phyloP scores from a whole-genome alignment of 306 rosid species.

The Mimosa pudica region DNA sequence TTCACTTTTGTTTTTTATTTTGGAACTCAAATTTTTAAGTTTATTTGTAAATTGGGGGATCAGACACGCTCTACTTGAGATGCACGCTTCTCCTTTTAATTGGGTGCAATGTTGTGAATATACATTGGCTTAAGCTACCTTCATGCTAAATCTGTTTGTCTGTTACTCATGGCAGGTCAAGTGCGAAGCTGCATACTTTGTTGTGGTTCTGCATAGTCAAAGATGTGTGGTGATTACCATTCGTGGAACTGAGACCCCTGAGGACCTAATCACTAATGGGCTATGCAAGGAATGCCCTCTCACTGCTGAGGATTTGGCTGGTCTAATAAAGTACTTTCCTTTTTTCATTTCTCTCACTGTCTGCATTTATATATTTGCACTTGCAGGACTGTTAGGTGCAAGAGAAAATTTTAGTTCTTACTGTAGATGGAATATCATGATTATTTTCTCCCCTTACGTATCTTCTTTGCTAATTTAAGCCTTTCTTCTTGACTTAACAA shows the following conservation, averaged over 20 bases:
- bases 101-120: slow-evolving; percentile 14
- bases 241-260: slow-evolving; percentile 97
- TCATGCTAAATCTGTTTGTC: slow-evolving; percentile 21
- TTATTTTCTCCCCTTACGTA: not conserved
- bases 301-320: slow-evolving; percentile 77
- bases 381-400: slow-evolving; percentile 21
- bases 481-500: not conserved
- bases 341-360: slow-evolving; percentile 25
- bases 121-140: not conserved
- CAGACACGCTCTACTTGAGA: slow-evolving; percentile 14
- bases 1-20: not conserved
- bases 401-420: slow-evolving; percentile 18
- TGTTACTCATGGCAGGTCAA: slow-evolving; percentile 57
- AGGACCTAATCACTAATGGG: slow-evolving; percentile 90
- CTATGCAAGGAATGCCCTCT: slow-evolving; percentile 76
- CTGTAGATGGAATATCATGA: not conserved
- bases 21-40: slow-evolving; percentile 8
- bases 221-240: slow-evolving; percentile 72
- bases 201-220: slow-evolving; percentile 80
- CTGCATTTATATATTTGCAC: not conserved
- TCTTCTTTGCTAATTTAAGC: not conserved
- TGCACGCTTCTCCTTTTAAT: slow-evolving; percentile 5
- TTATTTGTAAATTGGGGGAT: slow-evolving; percentile 29
- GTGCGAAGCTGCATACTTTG: slow-evolving; percentile 88
- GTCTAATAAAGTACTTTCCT: slow-evolving; percentile 70